phyloP scores from a whole-genome alignment of 805 yeast genomes.

The Spencermartinsiella europaea region DNA sequence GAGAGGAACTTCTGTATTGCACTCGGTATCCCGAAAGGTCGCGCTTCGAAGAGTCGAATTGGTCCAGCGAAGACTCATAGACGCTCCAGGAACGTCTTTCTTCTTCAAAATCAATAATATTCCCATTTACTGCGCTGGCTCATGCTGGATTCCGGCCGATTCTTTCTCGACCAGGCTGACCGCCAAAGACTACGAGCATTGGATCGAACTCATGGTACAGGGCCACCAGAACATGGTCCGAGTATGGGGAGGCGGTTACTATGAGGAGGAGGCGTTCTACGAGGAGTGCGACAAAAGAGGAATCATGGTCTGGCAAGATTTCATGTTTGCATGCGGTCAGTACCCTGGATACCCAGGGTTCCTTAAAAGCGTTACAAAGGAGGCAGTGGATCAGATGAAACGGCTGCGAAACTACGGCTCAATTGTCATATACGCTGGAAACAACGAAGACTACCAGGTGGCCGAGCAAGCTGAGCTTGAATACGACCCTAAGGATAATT shows the following conservation, averaged over 20 bases:
- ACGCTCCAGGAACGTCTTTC: conserved; percentile 38
- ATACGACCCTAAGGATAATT: conserved; percentile 26
- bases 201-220: conserved; percentile 34
- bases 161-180: conserved; percentile 34
- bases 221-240: conserved; percentile 44
- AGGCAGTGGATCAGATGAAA: conserved; percentile 37
- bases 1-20: conserved; percentile 11
- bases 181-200: conserved; percentile 34
- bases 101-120: conserved; percentile 39
- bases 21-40: conserved; percentile 23
- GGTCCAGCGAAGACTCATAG: conserved; percentile 34
- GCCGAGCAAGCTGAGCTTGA: conserved; percentile 35
- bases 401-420: conserved; percentile 40
- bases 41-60: conserved; percentile 40
- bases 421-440: conserved; percentile 40
- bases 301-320: conserved; percentile 50
- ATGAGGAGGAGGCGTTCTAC: conserved; percentile 41
- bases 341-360: conserved; percentile 43
- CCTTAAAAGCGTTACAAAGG: conserved; percentile 34
- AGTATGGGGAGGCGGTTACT: conserved; percentile 49
- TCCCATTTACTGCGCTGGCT: conserved; percentile 38
- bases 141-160: conserved; percentile 49
- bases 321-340: conserved; percentile 54
- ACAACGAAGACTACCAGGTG: conserved; percentile 45
- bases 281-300: conserved; percentile 42